Percentiles rank a stretch among this genome's conserved stretches.
Conservation (phyloP, 2,329 filamentous ascomycete species). For the Rutstroemia sp. region DNA sequence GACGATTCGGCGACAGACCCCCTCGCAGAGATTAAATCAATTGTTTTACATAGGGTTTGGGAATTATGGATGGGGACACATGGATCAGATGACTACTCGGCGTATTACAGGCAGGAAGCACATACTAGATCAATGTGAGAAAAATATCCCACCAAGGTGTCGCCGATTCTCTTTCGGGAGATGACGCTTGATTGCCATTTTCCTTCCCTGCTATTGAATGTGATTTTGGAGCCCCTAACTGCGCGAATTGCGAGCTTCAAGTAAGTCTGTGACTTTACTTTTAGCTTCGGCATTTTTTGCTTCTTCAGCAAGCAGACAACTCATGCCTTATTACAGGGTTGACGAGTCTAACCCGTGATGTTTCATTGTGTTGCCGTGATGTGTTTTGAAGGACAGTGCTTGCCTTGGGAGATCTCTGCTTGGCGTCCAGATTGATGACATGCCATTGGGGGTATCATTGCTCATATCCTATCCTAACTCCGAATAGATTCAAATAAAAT, state of each 20-base stretch:
- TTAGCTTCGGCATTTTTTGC: too few relatives aligned
- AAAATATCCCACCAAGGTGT: conserved; percentile 69
- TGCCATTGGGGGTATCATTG: conserved; percentile 14
- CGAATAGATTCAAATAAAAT: conserved; percentile 10
- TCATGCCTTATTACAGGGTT: too few relatives aligned
- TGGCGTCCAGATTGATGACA: not conserved
- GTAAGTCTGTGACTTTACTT: not conserved
- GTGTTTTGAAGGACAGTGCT: too few relatives aligned
- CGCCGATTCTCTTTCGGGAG: conserved; percentile 67
- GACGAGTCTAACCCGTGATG: too few relatives aligned
- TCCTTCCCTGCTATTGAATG: conserved; percentile 16
- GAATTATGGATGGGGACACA: conserved; percentile 18
- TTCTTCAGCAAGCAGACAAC: too few relatives aligned
- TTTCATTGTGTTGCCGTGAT: too few relatives aligned
- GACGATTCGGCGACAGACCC: conserved; percentile 65
- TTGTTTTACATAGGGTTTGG: conserved; percentile 13
- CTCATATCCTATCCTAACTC: conserved; percentile 6
- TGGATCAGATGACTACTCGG: conserved; percentile 27
- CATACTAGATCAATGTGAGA: conserved; percentile 51
- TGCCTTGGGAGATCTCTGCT: too few relatives aligned
- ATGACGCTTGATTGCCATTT: conserved; percentile 92
- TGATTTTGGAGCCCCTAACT: conserved; percentile 11
- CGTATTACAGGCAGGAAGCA: conserved; percentile 27
- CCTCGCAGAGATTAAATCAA: conserved; percentile 36
- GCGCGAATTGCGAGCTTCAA: not conserved